Evolutionary conservation across 805 yeast genomes (phyloP).

Genomic region (Kluyveromyces nonfermentans): DNA sequence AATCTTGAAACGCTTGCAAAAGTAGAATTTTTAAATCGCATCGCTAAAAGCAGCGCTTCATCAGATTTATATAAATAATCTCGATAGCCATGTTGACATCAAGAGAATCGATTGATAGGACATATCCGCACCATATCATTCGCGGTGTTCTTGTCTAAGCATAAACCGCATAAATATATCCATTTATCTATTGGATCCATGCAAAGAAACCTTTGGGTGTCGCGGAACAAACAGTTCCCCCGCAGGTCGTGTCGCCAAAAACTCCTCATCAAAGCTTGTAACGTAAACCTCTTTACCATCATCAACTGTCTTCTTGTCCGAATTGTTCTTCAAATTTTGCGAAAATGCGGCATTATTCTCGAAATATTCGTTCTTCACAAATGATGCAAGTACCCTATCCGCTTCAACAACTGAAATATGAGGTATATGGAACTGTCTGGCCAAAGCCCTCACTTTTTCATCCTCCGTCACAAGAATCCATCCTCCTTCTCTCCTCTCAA

Average conservation of each 20-base stretch:
- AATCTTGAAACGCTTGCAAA: too few species aligned
- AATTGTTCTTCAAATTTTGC: slow-evolving; percentile 10
- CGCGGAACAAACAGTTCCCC: slow-evolving; percentile 40
- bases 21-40: background rate
- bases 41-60: background rate
- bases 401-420: slow-evolving; percentile 30
- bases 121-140: too few species aligned
- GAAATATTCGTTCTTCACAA: slow-evolving; percentile 18
- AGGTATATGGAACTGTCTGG: slow-evolving; percentile 43
- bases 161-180: background rate
- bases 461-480: slow-evolving; percentile 64
- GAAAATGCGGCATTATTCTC: slow-evolving; percentile 19
- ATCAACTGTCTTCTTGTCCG: slow-evolving; percentile 13
- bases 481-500: slow-evolving; percentile 10
- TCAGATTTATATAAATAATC: background rate
- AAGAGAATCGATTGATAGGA: background rate
- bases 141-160: background rate
- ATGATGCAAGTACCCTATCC: slow-evolving; percentile 19
- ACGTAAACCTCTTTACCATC: slow-evolving; percentile 30
- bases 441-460: slow-evolving; percentile 43
- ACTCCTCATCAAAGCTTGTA: slow-evolving; percentile 38
- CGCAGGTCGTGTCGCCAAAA: slow-evolving; percentile 47
- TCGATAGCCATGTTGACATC: background rate
- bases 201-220: background rate
- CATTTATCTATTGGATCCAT: slow-evolving; percentile 20